Conservation (phyloP, 2,329 filamentous ascomycete genomes). For the Westerdykella aurantiaca region DNA sequence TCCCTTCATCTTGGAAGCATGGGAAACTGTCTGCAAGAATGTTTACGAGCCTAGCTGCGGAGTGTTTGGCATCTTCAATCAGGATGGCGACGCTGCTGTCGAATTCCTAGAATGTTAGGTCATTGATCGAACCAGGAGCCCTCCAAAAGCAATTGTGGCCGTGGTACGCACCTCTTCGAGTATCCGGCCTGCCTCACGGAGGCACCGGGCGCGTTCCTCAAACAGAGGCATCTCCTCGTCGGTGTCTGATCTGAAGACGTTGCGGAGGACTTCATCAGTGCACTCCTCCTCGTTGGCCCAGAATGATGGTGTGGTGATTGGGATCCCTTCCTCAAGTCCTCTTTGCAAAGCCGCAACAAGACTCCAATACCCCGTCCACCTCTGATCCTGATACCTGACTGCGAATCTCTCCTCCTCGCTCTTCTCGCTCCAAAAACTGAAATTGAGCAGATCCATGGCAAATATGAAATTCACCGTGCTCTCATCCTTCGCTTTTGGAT, state of each 20-base stretch:
- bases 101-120: slow-evolving; percentile 56
- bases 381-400: slow-evolving; percentile 72
- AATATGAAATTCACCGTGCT: slow-evolving; percentile 87
- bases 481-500: slow-evolving; percentile 77
- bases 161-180: slow-evolving; percentile 59
- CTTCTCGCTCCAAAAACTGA: slow-evolving; percentile 87
- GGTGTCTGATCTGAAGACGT: slow-evolving; percentile 82
- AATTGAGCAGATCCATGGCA: slow-evolving; percentile 94
- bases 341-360: slow-evolving; percentile 80
- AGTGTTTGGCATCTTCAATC: slow-evolving; percentile 67
- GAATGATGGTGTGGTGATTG: slow-evolving; percentile 81
- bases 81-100: slow-evolving; percentile 67
- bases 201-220: slow-evolving; percentile 66
- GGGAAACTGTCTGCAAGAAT: slow-evolving; percentile 73
- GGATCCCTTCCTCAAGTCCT: slow-evolving; percentile 82
- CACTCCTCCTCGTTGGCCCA: slow-evolving; percentile 76
- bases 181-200: slow-evolving; percentile 76
- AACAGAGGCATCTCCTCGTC: slow-evolving; percentile 83
- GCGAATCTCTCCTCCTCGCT: slow-evolving; percentile 68
- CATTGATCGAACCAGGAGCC: slow-evolving; percentile 1
- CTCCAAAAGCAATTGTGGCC: slow-evolving; percentile 10
- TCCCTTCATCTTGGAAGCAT: slow-evolving; percentile 78
- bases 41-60: slow-evolving; percentile 81
- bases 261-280: slow-evolving; percentile 63
- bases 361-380: slow-evolving; percentile 94